These are phyloP conservation scores for Fusarium siculi DNA, from an alignment of 2,329 filamentous ascomycete genomes.

Conservation along the genomic window DNA sequence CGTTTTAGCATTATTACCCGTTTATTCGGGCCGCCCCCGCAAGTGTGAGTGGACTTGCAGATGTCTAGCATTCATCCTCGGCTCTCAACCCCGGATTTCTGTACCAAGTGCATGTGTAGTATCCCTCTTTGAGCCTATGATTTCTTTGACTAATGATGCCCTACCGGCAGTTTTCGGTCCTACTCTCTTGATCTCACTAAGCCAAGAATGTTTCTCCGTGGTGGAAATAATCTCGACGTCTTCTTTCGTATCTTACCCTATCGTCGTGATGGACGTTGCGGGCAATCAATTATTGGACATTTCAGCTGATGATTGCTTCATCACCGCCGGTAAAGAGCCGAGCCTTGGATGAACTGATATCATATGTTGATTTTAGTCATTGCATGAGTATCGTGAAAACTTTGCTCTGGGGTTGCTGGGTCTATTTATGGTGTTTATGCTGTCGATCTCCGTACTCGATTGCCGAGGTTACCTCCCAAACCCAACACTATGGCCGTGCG, in stretches of 20 bases:
- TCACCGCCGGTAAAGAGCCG: constrained; percentile 7
- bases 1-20: background rate
- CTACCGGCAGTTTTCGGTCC: background rate
- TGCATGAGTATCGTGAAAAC: background rate
- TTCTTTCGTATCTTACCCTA: background rate
- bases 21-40: constrained; percentile 26
- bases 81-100: background rate
- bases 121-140: background rate
- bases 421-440: background rate
- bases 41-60: constrained; percentile 1
- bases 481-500: background rate
- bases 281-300: no score
- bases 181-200: background rate
- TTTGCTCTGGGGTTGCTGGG: no score
- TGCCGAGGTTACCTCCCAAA: background rate
- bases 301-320: background rate
- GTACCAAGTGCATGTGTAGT: background rate
- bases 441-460: background rate
- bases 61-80: background rate
- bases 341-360: background rate
- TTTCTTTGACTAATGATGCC: background rate
- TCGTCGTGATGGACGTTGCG: fast-evolving
- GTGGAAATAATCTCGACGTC: background rate
- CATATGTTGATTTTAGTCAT: background rate
- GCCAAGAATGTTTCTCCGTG: background rate